These are phyloP conservation scores for Simplicillium sp. DNA, from an alignment of 2,329 filamentous ascomycete species.

Conservation along the genomic window DNA sequence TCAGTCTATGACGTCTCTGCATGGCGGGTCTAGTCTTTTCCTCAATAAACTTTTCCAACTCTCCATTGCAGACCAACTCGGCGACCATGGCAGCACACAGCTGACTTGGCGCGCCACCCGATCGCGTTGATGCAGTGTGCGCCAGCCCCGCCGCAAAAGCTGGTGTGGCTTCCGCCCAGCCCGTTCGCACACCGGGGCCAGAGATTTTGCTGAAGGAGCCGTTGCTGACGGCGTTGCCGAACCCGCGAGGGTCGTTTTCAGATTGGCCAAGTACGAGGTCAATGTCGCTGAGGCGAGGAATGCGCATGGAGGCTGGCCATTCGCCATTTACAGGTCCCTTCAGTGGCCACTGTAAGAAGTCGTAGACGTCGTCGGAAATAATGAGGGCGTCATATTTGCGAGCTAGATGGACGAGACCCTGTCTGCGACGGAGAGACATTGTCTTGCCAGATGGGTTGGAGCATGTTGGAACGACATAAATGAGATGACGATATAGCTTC, in stretches of 20 bases:
- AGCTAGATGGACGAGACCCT: slow-evolving; percentile 65
- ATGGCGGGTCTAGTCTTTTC: slow-evolving; percentile 33
- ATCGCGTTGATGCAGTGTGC: slow-evolving; percentile 42
- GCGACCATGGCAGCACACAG: slow-evolving; percentile 42
- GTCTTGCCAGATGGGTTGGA: slow-evolving; percentile 81
- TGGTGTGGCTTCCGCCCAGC: slow-evolving; percentile 73
- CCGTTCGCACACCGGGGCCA: slow-evolving; percentile 71
- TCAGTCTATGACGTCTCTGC: slow-evolving; percentile 32
- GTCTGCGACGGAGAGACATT: slow-evolving; percentile 60
- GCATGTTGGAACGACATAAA: slow-evolving; percentile 84
- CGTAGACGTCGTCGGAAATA: slow-evolving; percentile 87
- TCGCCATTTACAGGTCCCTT: slow-evolving; percentile 21
- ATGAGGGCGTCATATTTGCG: slow-evolving; percentile 73
- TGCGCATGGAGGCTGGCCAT: slow-evolving; percentile 32
- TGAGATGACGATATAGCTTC: slow-evolving; percentile 77
- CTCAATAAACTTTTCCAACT: slow-evolving; percentile 34
- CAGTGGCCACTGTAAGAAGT: slow-evolving; percentile 73
- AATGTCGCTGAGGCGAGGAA: slow-evolving; percentile 72
- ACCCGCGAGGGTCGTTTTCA: slow-evolving; percentile 35
- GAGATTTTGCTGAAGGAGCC: slow-evolving; percentile 85
- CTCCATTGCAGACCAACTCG: slow-evolving; percentile 34
- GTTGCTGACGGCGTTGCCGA: slow-evolving; percentile 78
- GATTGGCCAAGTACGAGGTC: slow-evolving; percentile 56
- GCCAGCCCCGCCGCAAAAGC: slow-evolving; percentile 40
- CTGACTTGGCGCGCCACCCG: slow-evolving; percentile 49